These are phyloP conservation scores for Flagelloscypha sp. DNA, from an alignment of 768 basidiomycete species.

Conservation along the genomic window DNA sequence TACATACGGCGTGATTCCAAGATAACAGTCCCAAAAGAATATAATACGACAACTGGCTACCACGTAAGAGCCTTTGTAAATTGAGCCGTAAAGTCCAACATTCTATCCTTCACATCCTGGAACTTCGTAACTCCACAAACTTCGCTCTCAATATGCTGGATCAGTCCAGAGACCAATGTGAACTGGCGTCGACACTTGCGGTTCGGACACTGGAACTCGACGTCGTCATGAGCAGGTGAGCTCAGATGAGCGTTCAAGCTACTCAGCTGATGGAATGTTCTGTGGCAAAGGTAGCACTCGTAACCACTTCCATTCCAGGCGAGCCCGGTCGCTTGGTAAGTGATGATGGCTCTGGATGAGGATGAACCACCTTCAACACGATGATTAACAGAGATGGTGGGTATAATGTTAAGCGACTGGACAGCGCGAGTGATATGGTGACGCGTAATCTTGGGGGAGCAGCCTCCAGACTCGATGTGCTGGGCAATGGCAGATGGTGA, in stretches of 20 bases:
- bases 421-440: conserved; percentile 28
- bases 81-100: conserved; percentile 20
- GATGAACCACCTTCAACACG: conserved; percentile 16
- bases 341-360: conserved; percentile 8
- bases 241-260: conserved; percentile 26
- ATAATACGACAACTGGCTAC: too few species aligned
- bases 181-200: conserved; percentile 26
- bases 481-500: conserved; percentile 26
- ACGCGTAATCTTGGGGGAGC: conserved; percentile 24
- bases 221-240: conserved; percentile 27
- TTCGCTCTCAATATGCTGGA: conserved; percentile 37
- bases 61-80: conserved; percentile 17
- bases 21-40: too few species aligned
- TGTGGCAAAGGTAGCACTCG: conserved; percentile 33
- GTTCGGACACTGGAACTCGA: conserved; percentile 35
- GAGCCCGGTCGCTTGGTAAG: conserved; percentile 23
- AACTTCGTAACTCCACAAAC: conserved; percentile 27
- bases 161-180: conserved; percentile 30
- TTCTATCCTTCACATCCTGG: conserved; percentile 19
- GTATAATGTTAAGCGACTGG: conserved; percentile 22
- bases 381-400: conserved; percentile 26
- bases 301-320: conserved; percentile 33
- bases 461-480: conserved; percentile 32
- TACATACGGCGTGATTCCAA: too few species aligned
- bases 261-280: conserved; percentile 20